A percentile compares a stretch with the other conserved stretches of the same genome.
Evolutionary conservation across 371 early-diverging fungal genomes (phyloP).

Genomic region (Mucor mucedo): DNA sequence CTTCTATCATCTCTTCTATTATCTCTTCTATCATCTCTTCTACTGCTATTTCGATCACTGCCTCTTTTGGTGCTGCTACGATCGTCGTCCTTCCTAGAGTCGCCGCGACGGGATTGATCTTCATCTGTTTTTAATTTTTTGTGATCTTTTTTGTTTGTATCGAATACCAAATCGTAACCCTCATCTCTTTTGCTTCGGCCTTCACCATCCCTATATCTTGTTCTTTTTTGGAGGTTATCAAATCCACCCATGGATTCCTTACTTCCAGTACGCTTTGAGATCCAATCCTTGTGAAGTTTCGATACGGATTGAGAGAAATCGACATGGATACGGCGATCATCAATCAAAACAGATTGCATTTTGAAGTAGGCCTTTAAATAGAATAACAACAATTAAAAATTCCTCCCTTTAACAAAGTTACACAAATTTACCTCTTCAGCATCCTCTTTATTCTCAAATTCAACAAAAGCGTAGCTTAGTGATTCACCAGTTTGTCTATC

Average conservation of each 20-base stretch:
- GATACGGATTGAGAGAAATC: slow-evolving; percentile 98
- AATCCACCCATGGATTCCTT: slow-evolving; percentile 58
- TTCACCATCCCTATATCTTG: slow-evolving; percentile 52
- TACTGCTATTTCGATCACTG: slow-evolving; percentile 15
- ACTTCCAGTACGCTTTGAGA: slow-evolving; percentile 52
- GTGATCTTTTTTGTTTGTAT: slow-evolving; percentile 33
- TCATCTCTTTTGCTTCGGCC: slow-evolving; percentile 26
- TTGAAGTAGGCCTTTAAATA: slow-evolving; percentile 77
- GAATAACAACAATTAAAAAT: neutral
- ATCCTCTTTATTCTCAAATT: slow-evolving; percentile 86
- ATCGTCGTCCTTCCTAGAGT: slow-evolving; percentile 28
- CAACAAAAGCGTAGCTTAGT: slow-evolving; percentile 94
- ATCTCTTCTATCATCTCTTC: slow-evolving; percentile 19
- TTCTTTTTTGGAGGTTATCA: slow-evolving; percentile 54
- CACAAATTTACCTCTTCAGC: slow-evolving; percentile 76
- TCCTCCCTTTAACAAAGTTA: neutral
- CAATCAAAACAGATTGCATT: slow-evolving; percentile 92
- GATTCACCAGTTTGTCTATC: slow-evolving; percentile 88
- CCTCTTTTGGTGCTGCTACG: slow-evolving; percentile 16
- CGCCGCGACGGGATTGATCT: slow-evolving; percentile 35
- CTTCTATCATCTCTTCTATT: slow-evolving; percentile 21
- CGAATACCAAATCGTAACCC: slow-evolving; percentile 54
- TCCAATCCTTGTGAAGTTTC: slow-evolving; percentile 80
- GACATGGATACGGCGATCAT: slow-evolving; percentile 96
- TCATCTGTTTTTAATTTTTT: slow-evolving; percentile 23